phyloP scores from a whole-genome alignment of 768 basidiomycete species.

The Suillus luteus region DNA sequence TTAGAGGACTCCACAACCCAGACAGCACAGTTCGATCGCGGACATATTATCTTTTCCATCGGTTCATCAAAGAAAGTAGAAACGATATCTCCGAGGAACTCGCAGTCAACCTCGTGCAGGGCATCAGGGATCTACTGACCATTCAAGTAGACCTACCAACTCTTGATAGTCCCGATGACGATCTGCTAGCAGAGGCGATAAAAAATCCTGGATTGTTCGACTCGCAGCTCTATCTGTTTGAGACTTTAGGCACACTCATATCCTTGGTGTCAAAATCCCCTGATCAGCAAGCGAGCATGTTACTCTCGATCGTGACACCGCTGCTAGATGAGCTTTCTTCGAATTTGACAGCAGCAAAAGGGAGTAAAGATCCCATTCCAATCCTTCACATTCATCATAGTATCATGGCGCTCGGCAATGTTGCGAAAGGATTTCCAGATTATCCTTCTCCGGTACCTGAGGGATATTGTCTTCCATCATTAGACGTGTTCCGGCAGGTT shows the following conservation, averaged over 20 bases:
- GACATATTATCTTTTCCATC: conserved; percentile 89
- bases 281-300: conserved; percentile 64
- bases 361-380: conserved; percentile 67
- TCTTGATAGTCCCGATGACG: conserved; percentile 70
- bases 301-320: conserved; percentile 81
- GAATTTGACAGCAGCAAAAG: conserved; percentile 54
- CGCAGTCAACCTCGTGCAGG: conserved; percentile 68
- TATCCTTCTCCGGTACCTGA: conserved; percentile 70
- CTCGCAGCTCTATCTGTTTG: conserved; percentile 92
- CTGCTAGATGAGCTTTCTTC: conserved; percentile 74
- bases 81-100: conserved; percentile 77
- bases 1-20: conserved; percentile 84
- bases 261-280: conserved; percentile 70
- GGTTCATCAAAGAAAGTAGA: conserved; percentile 84
- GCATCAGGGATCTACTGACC: conserved; percentile 73
- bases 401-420: conserved; percentile 91
- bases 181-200: conserved; percentile 79
- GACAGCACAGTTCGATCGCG: conserved; percentile 71
- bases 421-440: conserved; percentile 96
- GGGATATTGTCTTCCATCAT: conserved; percentile 67
- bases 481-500: conserved; percentile 81
- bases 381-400: conserved; percentile 89
- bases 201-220: conserved; percentile 74
- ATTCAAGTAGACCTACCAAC: conserved; percentile 80
- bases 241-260: conserved; percentile 83